A percentile compares a stretch with the other conserved stretches of the same genome.
Evolutionary conservation across 495 filamentous ascomycete species (phyloP).

Genomic region (Penicillium argentinense): DNA sequence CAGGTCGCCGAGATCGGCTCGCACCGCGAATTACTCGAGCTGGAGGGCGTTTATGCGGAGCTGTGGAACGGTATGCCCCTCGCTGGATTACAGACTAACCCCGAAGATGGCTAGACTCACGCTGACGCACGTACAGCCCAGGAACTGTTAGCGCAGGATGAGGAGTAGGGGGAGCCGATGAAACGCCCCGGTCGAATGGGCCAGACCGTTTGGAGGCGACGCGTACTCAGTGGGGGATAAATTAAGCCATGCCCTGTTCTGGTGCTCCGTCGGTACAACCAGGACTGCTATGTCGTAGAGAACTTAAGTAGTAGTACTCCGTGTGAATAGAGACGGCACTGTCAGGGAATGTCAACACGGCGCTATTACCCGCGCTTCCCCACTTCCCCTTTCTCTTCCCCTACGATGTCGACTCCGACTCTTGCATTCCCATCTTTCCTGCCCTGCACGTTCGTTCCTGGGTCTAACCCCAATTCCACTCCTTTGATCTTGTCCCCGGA

Average conservation of each 20-base stretch:
- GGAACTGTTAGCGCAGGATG: constrained; percentile 42
- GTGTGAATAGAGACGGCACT: too few species aligned
- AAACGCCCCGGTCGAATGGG: too few species aligned
- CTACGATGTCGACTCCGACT: constrained; percentile 7
- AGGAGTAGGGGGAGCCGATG: constrained; percentile 20
- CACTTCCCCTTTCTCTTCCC: constrained; percentile 2
- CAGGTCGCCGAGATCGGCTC: constrained; percentile 82
- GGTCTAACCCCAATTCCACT: constrained; percentile 8
- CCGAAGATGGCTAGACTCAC: not conserved
- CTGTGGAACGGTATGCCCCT: constrained; percentile 74
- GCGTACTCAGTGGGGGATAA: too few species aligned
- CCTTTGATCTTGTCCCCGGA: not conserved
- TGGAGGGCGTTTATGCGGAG: constrained; percentile 79
- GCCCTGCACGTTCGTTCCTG: constrained; percentile 3
- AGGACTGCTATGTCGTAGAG: too few species aligned
- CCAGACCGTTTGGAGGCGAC: too few species aligned
- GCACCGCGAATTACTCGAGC: constrained; percentile 78
- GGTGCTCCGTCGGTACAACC: too few species aligned
- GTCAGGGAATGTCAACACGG: too few species aligned
- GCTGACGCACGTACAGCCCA: constrained; percentile 34
- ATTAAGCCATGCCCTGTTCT: too few species aligned
- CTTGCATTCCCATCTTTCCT: constrained; percentile 9
- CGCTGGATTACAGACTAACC: not conserved
- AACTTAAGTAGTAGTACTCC: too few species aligned
- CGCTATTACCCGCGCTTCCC: not conserved